phyloP scores from a whole-genome alignment of 352 stramenopile genomes.

The Phytophthora tubulina region DNA sequence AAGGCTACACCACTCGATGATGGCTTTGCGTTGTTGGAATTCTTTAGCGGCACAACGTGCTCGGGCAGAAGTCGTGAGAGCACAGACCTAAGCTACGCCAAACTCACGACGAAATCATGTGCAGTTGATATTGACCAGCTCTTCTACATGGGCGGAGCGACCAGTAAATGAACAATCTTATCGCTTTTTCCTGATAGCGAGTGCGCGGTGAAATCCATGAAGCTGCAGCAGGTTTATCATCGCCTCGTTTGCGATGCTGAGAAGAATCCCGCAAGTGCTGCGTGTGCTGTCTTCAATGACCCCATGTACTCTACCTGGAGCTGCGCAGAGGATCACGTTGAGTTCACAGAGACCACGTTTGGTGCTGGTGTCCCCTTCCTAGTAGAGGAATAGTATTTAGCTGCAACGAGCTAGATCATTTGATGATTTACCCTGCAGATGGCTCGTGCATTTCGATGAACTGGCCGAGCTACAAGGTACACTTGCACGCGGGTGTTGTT shows the following conservation, averaged over 20 bases:
- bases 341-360: constrained; percentile 2
- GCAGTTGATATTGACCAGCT: neutral
- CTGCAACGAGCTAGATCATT: constrained; percentile 6
- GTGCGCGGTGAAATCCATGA: neutral
- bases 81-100: constrained; percentile 2
- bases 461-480: neutral
- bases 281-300: neutral
- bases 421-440: constrained; percentile 15
- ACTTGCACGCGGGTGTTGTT: neutral
- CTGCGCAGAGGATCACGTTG: constrained; percentile 4
- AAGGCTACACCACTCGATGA: neutral
- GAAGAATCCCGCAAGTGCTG: neutral
- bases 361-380: neutral
- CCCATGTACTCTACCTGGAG: neutral
- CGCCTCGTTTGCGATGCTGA: neutral
- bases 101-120: constrained; percentile 5
- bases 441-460: constrained; percentile 10
- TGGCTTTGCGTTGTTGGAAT: neutral
- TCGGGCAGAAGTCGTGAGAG: neutral
- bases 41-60: neutral
- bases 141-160: constrained; percentile 13
- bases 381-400: constrained; percentile 12
- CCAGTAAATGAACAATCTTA: constrained; percentile 12
- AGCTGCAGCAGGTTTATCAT: neutral
- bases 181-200: constrained; percentile 11